phyloP scores from a whole-genome alignment of 2,329 filamentous ascomycete genomes.

The Ceratocystis destructans region DNA sequence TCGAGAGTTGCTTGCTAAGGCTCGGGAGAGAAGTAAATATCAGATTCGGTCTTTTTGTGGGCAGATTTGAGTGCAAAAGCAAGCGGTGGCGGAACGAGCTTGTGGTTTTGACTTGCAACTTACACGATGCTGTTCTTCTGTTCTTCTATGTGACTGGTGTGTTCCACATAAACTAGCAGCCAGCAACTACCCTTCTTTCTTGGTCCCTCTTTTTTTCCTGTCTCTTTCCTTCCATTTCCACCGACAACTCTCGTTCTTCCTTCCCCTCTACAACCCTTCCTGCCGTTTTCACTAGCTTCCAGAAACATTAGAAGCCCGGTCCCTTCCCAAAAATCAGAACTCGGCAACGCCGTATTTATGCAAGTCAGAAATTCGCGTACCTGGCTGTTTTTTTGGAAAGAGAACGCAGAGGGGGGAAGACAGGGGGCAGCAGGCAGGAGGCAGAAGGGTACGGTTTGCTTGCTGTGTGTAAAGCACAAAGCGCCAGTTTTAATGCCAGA shows the following conservation, averaged over 20 bases:
- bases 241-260: background rate
- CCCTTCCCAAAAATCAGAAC: background rate
- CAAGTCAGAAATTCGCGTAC: background rate
- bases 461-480: background rate
- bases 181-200: background rate
- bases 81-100: background rate
- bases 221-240: background rate
- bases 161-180: background rate
- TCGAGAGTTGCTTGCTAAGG: too few relatives aligned
- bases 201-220: background rate
- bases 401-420: background rate
- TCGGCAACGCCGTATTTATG: constrained; percentile 5
- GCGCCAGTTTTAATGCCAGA: background rate
- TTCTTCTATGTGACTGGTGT: background rate
- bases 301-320: background rate
- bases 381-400: background rate
- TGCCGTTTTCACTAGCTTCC: background rate
- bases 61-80: background rate
- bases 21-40: too few relatives aligned
- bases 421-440: background rate
- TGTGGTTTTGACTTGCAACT: background rate
- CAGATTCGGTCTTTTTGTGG: too few relatives aligned
- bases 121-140: background rate
- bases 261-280: background rate
- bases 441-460: too few relatives aligned